These are phyloP conservation scores for Sporothrix luriei DNA, from an alignment of 2,329 filamentous ascomycete species.

Conservation along the genomic window DNA sequence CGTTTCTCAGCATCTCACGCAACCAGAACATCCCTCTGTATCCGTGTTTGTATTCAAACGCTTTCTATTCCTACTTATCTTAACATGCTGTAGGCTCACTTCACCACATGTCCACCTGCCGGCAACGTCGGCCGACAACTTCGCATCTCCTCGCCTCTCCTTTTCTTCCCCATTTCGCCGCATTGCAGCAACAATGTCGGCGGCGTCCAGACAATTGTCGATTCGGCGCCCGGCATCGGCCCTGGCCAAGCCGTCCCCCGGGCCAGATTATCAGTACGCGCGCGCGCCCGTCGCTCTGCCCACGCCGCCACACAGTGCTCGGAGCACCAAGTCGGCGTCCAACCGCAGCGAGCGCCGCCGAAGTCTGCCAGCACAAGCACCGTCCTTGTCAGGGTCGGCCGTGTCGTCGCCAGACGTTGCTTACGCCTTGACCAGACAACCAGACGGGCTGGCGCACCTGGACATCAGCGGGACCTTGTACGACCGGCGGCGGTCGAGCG, in stretches of 20 bases:
- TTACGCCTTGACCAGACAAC: not conserved
- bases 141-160: not conserved
- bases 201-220: not conserved
- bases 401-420: not conserved
- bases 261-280: not conserved
- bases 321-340: constrained; percentile 2
- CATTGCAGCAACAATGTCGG: not conserved
- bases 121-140: not conserved
- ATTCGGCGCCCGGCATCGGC: constrained; percentile 28
- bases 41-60: not conserved
- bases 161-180: not conserved
- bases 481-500: constrained; percentile 20
- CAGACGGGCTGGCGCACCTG: not conserved
- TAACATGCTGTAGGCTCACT: constrained; percentile 12
- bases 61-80: not conserved
- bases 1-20: not conserved
- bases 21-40: not conserved
- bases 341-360: constrained; percentile 31
- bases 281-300: not conserved
- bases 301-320: constrained; percentile 8
- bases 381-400: not conserved
- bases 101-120: not conserved
- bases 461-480: not conserved
- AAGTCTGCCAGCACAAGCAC: constrained; percentile 28
- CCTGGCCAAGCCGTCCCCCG: constrained; percentile 17